These are phyloP conservation scores for Apiospora aurea DNA, from an alignment of 2,329 filamentous ascomycete species.

Conservation along the genomic window DNA sequence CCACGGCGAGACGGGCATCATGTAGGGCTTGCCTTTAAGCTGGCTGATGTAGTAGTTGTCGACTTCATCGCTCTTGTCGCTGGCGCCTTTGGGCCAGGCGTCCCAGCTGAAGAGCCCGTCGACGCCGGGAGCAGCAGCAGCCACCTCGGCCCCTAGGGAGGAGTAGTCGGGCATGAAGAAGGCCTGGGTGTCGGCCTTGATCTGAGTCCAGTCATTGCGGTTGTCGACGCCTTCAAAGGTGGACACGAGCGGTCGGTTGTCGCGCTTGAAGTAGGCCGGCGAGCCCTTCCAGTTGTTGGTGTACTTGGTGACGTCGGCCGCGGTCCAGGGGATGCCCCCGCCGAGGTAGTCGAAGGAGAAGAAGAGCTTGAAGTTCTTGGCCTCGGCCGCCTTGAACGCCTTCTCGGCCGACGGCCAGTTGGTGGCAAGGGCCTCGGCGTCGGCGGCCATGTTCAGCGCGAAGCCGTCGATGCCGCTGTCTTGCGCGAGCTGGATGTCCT, in stretches of 20 bases:
- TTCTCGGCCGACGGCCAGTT: slow-evolving; percentile 29
- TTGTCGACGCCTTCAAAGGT: slow-evolving; percentile 57
- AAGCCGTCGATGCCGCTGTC: slow-evolving; percentile 50
- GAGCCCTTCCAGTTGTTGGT: slow-evolving; percentile 37
- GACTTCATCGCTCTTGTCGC: slow-evolving; percentile 17
- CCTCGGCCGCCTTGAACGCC: slow-evolving; percentile 39
- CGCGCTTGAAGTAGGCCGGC: slow-evolving; percentile 39
- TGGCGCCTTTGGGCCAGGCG: neutral
- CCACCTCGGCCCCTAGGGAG: slow-evolving; percentile 46
- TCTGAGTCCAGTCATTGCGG: slow-evolving; percentile 51
- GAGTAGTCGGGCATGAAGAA: slow-evolving; percentile 57
- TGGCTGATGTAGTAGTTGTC: slow-evolving; percentile 24
- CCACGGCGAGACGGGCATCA: slow-evolving; percentile 28
- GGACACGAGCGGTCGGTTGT: slow-evolving; percentile 51
- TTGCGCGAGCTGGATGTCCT: slow-evolving; percentile 44
- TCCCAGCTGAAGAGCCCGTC: slow-evolving; percentile 40
- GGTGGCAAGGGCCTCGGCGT: slow-evolving; percentile 30
- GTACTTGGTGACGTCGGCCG: slow-evolving; percentile 36
- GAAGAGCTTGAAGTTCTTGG: slow-evolving; percentile 44
- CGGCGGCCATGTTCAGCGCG: slow-evolving; percentile 47
- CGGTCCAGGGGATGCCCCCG: slow-evolving; percentile 38
- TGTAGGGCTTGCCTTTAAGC: slow-evolving; percentile 27
- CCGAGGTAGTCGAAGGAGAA: slow-evolving; percentile 51
- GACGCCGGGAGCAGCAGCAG: slow-evolving; percentile 35
- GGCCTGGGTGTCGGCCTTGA: slow-evolving; percentile 43